Evolutionary conservation across 495 filamentous ascomycete genomes (phyloP).

Genomic region (Collariella sp.): DNA sequence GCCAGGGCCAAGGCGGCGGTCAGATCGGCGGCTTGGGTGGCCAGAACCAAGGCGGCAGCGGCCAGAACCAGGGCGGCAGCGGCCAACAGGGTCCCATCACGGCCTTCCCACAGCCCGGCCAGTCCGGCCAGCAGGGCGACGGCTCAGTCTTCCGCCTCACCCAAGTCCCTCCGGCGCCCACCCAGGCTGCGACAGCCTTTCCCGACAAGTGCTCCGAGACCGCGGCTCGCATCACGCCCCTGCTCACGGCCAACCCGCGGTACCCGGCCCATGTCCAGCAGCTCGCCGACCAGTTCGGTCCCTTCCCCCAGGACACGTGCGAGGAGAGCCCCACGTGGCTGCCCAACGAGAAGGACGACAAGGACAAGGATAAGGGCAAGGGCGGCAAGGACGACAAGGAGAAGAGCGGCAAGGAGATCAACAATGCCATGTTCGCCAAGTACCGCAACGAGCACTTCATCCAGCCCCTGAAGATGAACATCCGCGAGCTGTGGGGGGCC

Average conservation of each 20-base stretch:
- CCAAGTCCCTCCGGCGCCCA: neutral
- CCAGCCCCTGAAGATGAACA: neutral
- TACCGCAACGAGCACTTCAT: neutral
- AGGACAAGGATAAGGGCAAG: neutral
- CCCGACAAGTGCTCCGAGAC: conserved; percentile 1
- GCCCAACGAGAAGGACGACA: neutral
- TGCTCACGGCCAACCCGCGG: neutral
- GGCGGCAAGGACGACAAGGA: neutral
- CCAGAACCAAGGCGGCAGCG: no score
- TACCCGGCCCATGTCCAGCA: conserved; percentile 1
- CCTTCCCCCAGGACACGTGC: conserved; percentile 1
- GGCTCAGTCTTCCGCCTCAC: neutral
- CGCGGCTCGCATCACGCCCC: neutral
- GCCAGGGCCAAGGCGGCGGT: neutral
- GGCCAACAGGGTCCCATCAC: neutral
- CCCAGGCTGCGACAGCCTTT: neutral
- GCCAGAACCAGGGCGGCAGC: neutral
- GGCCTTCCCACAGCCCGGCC: neutral
- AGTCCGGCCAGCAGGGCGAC: neutral
- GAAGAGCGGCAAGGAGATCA: no score
- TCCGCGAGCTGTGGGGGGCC: neutral
- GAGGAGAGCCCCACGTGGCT: neutral
- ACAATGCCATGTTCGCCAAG: neutral
- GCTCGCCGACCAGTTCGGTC: conserved; percentile 2
- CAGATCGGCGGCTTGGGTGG: no score